Evolutionary conservation across 805 yeast species (phyloP).

Genomic region (Candida palmyrensis): DNA sequence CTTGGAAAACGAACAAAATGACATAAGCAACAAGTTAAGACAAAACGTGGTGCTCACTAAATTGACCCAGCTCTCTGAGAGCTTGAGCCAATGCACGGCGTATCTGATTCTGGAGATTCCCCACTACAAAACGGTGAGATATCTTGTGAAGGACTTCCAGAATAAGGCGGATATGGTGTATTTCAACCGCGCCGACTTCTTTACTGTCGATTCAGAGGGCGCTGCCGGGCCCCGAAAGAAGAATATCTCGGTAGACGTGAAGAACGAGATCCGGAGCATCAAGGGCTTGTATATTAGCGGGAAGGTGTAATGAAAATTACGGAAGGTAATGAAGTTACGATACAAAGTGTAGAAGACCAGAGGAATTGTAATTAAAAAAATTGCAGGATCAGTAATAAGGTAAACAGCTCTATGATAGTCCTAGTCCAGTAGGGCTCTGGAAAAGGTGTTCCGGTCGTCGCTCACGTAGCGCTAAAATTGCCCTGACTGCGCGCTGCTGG

Average conservation of each 20-base stretch:
- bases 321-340: neutral
- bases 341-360: neutral
- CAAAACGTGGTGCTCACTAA: conserved; percentile 19
- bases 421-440: too few relatives aligned
- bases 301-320: conserved; percentile 14
- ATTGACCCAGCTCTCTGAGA: conserved; percentile 16
- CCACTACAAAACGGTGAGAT: conserved; percentile 25
- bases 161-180: conserved; percentile 29
- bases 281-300: conserved; percentile 44
- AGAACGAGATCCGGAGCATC: conserved; percentile 33
- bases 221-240: conserved; percentile 12
- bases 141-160: conserved; percentile 29
- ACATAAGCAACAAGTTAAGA: conserved; percentile 21
- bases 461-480: too few relatives aligned
- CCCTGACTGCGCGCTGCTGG: too few relatives aligned
- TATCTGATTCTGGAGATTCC: conserved; percentile 25
- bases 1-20: conserved; percentile 6
- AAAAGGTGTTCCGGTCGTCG: too few relatives aligned
- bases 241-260: conserved; percentile 29
- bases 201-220: conserved; percentile 12
- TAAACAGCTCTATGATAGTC: too few relatives aligned
- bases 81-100: conserved; percentile 20
- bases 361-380: neutral
- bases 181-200: conserved; percentile 28
- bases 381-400: too few relatives aligned